phyloP scores from a whole-genome alignment of 2,329 filamentous ascomycete genomes.

The Arthrobotrys iridis region DNA sequence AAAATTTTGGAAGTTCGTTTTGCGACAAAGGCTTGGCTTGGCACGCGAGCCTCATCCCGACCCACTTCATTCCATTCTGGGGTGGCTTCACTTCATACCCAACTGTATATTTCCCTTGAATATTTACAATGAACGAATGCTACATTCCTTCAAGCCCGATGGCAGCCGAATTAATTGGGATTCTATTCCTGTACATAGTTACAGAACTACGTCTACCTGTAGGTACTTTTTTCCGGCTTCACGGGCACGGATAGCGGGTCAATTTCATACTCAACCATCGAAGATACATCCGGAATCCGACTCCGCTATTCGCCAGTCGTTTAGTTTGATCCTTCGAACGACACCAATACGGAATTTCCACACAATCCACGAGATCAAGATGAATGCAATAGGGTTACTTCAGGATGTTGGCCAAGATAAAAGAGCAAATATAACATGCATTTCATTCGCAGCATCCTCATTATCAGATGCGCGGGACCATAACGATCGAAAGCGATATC shows the following conservation, averaged over 20 bases:
- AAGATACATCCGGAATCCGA: too few species aligned
- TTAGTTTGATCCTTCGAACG: neutral
- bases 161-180: neutral
- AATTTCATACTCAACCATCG: too few species aligned
- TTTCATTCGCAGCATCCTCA: neutral
- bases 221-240: neutral
- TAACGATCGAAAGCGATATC: neutral
- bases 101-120: too few species aligned
- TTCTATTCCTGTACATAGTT: neutral
- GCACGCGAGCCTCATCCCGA: slow-evolving; percentile 13
- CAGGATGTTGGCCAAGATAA: neutral
- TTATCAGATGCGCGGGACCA: slow-evolving; percentile 11
- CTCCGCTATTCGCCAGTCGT: neutral
- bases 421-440: neutral
- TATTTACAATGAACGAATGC: too few species aligned
- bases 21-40: slow-evolving; percentile 52
- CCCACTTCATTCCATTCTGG: neutral
- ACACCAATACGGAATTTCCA: neutral
- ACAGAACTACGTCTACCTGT: neutral
- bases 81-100: neutral
- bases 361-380: slow-evolving; percentile 7
- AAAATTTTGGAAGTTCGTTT: slow-evolving; percentile 43
- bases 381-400: slow-evolving; percentile 4
- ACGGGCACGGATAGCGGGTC: neutral
- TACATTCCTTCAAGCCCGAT: neutral